phyloP scores from a whole-genome alignment of 2,329 filamentous ascomycete genomes.

The Diplodia intermedia region DNA sequence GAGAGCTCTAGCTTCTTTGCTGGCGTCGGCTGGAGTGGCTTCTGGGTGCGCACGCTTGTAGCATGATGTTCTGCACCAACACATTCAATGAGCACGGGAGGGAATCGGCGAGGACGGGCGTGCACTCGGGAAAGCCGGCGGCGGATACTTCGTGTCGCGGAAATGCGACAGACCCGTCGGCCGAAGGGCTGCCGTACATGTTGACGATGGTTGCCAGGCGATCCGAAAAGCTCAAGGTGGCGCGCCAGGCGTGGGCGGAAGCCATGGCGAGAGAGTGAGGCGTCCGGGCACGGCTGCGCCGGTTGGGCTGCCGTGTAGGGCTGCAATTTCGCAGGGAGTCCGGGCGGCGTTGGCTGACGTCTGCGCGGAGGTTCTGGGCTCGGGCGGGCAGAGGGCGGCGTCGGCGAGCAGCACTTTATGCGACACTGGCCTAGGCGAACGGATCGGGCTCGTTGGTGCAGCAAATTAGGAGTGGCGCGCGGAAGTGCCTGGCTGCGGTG shows the following conservation, averaged over 20 bases:
- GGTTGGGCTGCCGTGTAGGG: constrained; percentile 28
- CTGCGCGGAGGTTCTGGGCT: constrained; percentile 1
- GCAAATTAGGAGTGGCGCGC: constrained; percentile 32
- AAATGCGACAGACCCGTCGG: constrained; percentile 12
- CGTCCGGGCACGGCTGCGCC: constrained; percentile 1
- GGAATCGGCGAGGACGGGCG: background rate
- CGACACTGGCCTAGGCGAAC: constrained; percentile 14
- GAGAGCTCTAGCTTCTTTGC: constrained; percentile 66
- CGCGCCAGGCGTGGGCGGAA: constrained; percentile 45
- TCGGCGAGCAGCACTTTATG: constrained; percentile 8
- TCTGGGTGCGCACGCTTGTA: constrained; percentile 56
- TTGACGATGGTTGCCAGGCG: constrained; percentile 53
- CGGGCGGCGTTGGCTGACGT: constrained; percentile 20
- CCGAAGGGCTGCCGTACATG: constrained; percentile 50
- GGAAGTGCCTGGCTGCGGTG: constrained; percentile 30
- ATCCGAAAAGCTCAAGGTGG: constrained; percentile 53
- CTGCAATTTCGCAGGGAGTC: constrained; percentile 28
- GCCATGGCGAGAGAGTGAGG: constrained; percentile 19
- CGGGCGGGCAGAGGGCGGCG: background rate
- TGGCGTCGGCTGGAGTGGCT: constrained; percentile 56
- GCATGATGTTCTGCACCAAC: constrained; percentile 53
- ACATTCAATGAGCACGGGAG: constrained; percentile 19
- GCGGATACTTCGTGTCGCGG: constrained; percentile 14
- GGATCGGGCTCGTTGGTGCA: constrained; percentile 15
- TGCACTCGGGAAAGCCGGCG: background rate